These are phyloP conservation scores for Hymenochaete sp. DNA, from an alignment of 1,284 basidiomycete species.

Conservation along the genomic window DNA sequence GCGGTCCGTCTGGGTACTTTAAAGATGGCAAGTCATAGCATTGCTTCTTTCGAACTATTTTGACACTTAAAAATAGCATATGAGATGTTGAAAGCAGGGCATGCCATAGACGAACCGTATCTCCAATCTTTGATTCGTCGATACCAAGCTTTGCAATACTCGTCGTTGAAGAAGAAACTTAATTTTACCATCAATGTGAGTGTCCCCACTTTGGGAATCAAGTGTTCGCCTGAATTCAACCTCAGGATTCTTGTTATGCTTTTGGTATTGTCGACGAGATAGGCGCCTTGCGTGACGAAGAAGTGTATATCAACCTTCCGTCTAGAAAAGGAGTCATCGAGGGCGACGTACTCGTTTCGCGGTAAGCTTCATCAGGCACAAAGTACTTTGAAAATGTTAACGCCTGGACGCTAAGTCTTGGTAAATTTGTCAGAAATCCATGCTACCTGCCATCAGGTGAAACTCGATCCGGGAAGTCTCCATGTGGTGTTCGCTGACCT, in stretches of 20 bases:
- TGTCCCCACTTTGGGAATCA: neutral
- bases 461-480: neutral
- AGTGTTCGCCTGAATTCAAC: neutral
- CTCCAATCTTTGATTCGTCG: too few relatives aligned
- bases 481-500: neutral
- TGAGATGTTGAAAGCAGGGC: too few relatives aligned
- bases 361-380: slow-evolving; percentile 9
- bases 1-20: too few relatives aligned
- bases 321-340: slow-evolving; percentile 18
- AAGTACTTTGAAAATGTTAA: neutral
- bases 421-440: too few relatives aligned
- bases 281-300: slow-evolving; percentile 21
- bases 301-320: slow-evolving; percentile 24
- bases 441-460: slow-evolving; percentile 20
- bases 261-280: slow-evolving; percentile 23
- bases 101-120: too few relatives aligned
- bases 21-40: too few relatives aligned
- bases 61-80: too few relatives aligned
- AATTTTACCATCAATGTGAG: slow-evolving; percentile 21
- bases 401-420: too few relatives aligned
- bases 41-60: too few relatives aligned
- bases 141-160: too few relatives aligned
- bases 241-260: slow-evolving; percentile 20
- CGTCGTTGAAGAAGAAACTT: slow-evolving; percentile 21
- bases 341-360: slow-evolving; percentile 19